Evolutionary conservation across 371 early-diverging fungal species (phyloP), one percentile per base, ranked within the genome.

Genomic region (Mortierella sp.): DNA sequence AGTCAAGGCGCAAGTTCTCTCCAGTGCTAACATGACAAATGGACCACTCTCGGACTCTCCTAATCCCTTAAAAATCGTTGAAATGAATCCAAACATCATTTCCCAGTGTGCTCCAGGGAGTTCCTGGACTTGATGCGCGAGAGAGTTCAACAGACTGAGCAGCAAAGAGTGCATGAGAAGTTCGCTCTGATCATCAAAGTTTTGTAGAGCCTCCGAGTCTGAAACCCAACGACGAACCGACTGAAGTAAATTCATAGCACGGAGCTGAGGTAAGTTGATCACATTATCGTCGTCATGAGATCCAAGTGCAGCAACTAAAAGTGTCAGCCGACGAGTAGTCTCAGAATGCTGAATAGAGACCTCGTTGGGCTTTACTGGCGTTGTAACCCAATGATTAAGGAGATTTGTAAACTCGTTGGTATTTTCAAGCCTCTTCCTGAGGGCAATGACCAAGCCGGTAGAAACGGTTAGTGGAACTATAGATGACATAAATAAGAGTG

Each of bases 31-130:
- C 54, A 63, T 84, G 64, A 72, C 69, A 28, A 72, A 72, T 12
- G 66, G 62, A 17, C 31, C 32, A 6, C 17, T 54, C 2, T 40
- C 37, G 19, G 64, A 29, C 10, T 54, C 55, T 49, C 56, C 69
- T 17, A 78, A 57, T 19, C 62, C 62, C 23, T 40, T 66, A 49
- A 81, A 72, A 28, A 70, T 29, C n/a, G 69, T 49, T 22, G 75
- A 58, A 3, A 85, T 78, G 9, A 72, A 74, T 0, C 83, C 77
- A 45, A 91, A 75, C 71, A 90, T 87, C 65, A 86, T 83, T 2
- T 86, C 83, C 91, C 91, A 89, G 49, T 89, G 88, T 8, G 84
- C 82, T 13, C 87, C 89, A 0, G 85, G 82, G 28, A 85, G 82
- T 34, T 89, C 88, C 74, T 87, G 86, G 0, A 89, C 72, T 6